Evolutionary conservation across 2,329 filamentous ascomycete genomes (phyloP).

Genomic region (Pyrenophora tritici-repentis): DNA sequence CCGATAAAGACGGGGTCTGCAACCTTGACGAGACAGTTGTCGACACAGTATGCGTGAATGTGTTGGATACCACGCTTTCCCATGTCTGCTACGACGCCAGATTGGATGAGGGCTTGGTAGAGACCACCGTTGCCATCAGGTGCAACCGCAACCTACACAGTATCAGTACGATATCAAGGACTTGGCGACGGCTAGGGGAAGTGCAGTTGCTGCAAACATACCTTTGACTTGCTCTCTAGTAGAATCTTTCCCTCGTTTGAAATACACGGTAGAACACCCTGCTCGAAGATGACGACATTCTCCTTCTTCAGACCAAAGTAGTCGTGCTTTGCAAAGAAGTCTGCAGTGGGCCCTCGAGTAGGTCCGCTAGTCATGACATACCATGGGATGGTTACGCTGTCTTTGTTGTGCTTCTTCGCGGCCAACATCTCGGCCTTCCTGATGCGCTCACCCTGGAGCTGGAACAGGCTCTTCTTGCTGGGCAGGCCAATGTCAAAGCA

Average conservation of each 20-base stretch:
- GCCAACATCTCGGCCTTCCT: conserved; percentile 82
- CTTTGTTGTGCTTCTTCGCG: conserved; percentile 66
- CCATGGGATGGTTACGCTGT: conserved; percentile 77
- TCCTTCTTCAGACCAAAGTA: conserved; percentile 88
- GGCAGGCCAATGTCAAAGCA: conserved; percentile 96
- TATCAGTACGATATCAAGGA: conserved; percentile 16
- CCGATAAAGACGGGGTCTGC: conserved; percentile 95
- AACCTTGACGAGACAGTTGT: conserved; percentile 99
- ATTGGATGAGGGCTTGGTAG: conserved; percentile 85
- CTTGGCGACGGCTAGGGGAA: not conserved
- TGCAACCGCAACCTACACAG: conserved; percentile 76
- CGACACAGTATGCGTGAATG: conserved; percentile 96
- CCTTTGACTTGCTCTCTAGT: conserved; percentile 85
- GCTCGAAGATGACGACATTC: conserved; percentile 93
- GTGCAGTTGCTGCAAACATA: conserved; percentile 32
- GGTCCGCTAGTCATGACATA: conserved; percentile 99
- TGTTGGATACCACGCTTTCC: conserved; percentile 86
- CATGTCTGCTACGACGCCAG: conserved; percentile 86
- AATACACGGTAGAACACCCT: conserved; percentile 94
- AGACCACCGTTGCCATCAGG: conserved; percentile 97
- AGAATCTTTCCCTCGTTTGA: conserved; percentile 98
- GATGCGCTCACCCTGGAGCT: conserved; percentile 96
- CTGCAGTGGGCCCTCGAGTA: conserved; percentile 87
- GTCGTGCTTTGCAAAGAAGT: conserved; percentile 85
- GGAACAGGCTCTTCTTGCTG: conserved; percentile 92